Evolutionary conservation across 2,329 filamentous ascomycete genomes (phyloP).

Genomic region (Sporothrix euskadiensis): DNA sequence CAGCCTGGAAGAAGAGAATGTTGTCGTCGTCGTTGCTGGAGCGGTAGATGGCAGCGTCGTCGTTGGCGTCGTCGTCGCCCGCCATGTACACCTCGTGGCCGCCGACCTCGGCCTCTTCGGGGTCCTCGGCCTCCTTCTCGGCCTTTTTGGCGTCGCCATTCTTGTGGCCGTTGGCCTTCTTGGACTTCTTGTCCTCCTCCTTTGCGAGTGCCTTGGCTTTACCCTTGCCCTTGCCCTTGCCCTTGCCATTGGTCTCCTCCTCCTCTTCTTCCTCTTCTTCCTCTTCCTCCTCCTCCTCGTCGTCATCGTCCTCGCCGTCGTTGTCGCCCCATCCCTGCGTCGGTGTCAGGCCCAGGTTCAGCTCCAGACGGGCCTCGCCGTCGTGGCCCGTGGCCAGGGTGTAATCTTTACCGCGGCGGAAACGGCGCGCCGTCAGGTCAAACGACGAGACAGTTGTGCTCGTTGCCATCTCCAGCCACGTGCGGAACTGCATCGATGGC

Average conservation of each 20-base stretch:
- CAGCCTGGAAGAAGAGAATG: constrained; percentile 63
- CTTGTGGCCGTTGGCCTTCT: neutral
- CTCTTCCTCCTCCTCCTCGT: constrained; percentile 39
- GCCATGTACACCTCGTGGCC: constrained; percentile 94
- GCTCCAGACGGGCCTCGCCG: constrained; percentile 75
- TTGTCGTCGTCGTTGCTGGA: constrained; percentile 73
- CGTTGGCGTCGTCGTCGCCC: constrained; percentile 68
- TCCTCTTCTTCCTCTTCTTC: constrained; percentile 31
- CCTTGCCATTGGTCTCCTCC: constrained; percentile 37
- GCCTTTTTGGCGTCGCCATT: constrained; percentile 34
- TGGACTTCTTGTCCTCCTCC: constrained; percentile 16
- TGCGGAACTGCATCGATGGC: constrained; percentile 80
- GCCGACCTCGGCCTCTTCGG: constrained; percentile 53
- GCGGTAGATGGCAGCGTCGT: constrained; percentile 82
- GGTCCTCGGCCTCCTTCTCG: constrained; percentile 38
- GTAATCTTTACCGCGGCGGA: constrained; percentile 85
- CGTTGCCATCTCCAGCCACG: constrained; percentile 85
- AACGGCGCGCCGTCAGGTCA: constrained; percentile 80
- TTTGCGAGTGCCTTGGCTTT: constrained; percentile 22
- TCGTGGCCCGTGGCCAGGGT: constrained; percentile 86
- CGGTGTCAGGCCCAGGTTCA: constrained; percentile 85
- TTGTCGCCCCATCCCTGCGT: constrained; percentile 75
- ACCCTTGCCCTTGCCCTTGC: constrained; percentile 26
- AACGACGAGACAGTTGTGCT: constrained; percentile 70
- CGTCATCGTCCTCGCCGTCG: constrained; percentile 49